Base-by-base conservation (phyloP, 306 rosid genomes). In the Sophora flavescens region DNA sequence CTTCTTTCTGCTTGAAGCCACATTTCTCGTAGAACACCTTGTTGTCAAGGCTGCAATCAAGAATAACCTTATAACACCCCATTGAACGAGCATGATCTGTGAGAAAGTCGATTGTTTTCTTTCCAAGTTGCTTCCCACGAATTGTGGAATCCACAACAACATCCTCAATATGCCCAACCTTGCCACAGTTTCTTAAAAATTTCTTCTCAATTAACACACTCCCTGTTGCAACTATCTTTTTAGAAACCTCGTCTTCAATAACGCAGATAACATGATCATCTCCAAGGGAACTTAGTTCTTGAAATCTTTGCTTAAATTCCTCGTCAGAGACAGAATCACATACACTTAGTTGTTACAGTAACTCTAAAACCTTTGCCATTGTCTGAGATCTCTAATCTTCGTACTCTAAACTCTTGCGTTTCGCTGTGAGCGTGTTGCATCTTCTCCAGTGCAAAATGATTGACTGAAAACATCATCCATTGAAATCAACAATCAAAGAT, bases 31-130 rank as follows among this genome's bases (percentile, higher is more conserved):
- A 92, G 54, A 90, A 92, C 0, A 62, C 47, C 74, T 26, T 80
- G 42, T 92, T 90, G 32, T 84, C 86, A 70, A 74, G 17, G 38
- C 84, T 92, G 87, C 97, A 92, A 63, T 88, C 96, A 30, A 93
- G 96, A 83, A 93, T 93, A 4, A 91, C 90, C 93, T 87, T 91
- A 22, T 88, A 93, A 79, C 98, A 91, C 53, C 97, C 96, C 48
- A 70, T 14, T 0, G 84, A 82, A 57, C 53, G 86, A 59, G 94
- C 94, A 79, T 90, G 93, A 73, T 91, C 88, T 0, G 75, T 69
- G 13, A 91, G 97, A 63, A 89, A 91, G 2, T 59, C 44, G 18
- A 93, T 65, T 4, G 91, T 48, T 62, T 83, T 87, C 82, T 86
- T 90, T 26, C 85, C 85, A 36, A 82, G 66, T 36, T 82, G 79